These are phyloP conservation scores for Berberis thunbergii DNA, from an alignment of 164 flowering plant species.

Conservation along the genomic window DNA sequence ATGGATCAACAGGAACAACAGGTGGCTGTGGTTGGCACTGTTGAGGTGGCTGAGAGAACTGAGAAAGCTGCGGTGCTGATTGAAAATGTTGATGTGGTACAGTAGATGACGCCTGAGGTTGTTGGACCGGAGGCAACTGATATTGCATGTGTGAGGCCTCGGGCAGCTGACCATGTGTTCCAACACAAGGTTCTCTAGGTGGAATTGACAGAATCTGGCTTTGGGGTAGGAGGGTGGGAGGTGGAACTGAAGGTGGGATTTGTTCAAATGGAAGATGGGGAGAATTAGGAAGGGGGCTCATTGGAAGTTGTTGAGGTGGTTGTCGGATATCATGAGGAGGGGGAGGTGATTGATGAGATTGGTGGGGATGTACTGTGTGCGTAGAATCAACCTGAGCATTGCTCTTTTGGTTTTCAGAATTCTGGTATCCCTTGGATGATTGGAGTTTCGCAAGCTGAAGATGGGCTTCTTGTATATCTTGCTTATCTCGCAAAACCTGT, in stretches of 20 bases:
- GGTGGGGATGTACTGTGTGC: constrained; percentile 20
- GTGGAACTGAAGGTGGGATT: constrained; percentile 10
- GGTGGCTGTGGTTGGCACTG: constrained; percentile 27
- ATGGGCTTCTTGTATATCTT: constrained; percentile 56
- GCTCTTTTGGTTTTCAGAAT: constrained; percentile 31
- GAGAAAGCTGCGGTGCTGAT: constrained; percentile 22
- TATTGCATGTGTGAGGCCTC: constrained; percentile 46
- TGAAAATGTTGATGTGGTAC: constrained; percentile 47
- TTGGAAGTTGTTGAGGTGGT: constrained; percentile 28
- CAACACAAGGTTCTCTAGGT: constrained; percentile 38
- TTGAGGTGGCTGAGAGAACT: constrained; percentile 40
- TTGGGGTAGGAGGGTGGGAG: constrained; percentile 30
- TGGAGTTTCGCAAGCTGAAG: constrained; percentile 18
- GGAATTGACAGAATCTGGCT: constrained; percentile 33
- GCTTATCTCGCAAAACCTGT: constrained; percentile 62
- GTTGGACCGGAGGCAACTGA: constrained; percentile 45
- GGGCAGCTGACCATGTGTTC: constrained; percentile 16
- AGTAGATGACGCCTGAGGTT: constrained; percentile 25
- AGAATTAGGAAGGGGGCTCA: constrained; percentile 20
- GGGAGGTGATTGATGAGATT: constrained; percentile 29
- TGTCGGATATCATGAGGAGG: constrained; percentile 14
- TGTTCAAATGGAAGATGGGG: constrained; percentile 25
- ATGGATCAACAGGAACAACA: constrained; percentile 11
- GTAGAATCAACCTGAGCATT: constrained; percentile 26
- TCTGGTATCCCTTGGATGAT: constrained; percentile 34